Percentiles rank a stretch among this genome's conserved stretches.
These are phyloP conservation scores for Gliomastix tumulicola DNA, from an alignment of 2,329 filamentous ascomycete genomes.

Conservation along the genomic window DNA sequence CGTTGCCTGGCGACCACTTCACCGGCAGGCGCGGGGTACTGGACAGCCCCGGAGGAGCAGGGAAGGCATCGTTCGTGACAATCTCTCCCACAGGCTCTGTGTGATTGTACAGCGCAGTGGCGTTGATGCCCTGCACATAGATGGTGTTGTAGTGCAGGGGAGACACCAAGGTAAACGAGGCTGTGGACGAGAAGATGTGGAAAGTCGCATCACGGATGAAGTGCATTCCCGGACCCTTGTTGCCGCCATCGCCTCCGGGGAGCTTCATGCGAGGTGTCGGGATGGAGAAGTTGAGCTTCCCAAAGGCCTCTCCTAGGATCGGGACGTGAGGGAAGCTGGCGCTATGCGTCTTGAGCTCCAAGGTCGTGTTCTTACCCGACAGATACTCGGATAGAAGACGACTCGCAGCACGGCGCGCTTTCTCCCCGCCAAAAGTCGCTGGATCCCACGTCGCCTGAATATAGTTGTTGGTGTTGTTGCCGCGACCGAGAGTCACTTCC, in stretches of 20 bases:
- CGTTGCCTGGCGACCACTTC: slow-evolving; percentile 65
- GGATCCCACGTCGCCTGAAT: slow-evolving; percentile 74
- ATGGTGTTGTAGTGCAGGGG: slow-evolving; percentile 68
- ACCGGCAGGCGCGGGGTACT: slow-evolving; percentile 75
- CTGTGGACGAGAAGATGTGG: slow-evolving; percentile 80
- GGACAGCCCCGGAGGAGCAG: slow-evolving; percentile 67
- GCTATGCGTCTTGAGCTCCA: slow-evolving; percentile 66
- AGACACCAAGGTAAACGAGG: slow-evolving; percentile 75
- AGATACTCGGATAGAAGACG: slow-evolving; percentile 79
- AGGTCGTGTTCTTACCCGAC: slow-evolving; percentile 77
- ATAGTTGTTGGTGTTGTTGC: slow-evolving; percentile 63
- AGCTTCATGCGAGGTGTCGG: slow-evolving; percentile 60
- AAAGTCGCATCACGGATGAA: slow-evolving; percentile 86
- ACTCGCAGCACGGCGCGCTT: slow-evolving; percentile 55
- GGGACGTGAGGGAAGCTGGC: slow-evolving; percentile 69
- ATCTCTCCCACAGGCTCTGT: slow-evolving; percentile 74
- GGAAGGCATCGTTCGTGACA: slow-evolving; percentile 65
- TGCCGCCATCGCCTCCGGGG: slow-evolving; percentile 38
- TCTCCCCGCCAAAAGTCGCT: slow-evolving; percentile 47
- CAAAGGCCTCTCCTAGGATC: slow-evolving; percentile 64
- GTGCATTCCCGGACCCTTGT: slow-evolving; percentile 27
- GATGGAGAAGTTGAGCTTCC: slow-evolving; percentile 63
- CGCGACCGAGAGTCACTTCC: slow-evolving; percentile 56
- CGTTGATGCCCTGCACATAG: slow-evolving; percentile 73
- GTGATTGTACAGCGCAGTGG: slow-evolving; percentile 78